Base-by-base conservation (phyloP, 176 grass and related monocot genomes). In the Carex myosuroides region DNA sequence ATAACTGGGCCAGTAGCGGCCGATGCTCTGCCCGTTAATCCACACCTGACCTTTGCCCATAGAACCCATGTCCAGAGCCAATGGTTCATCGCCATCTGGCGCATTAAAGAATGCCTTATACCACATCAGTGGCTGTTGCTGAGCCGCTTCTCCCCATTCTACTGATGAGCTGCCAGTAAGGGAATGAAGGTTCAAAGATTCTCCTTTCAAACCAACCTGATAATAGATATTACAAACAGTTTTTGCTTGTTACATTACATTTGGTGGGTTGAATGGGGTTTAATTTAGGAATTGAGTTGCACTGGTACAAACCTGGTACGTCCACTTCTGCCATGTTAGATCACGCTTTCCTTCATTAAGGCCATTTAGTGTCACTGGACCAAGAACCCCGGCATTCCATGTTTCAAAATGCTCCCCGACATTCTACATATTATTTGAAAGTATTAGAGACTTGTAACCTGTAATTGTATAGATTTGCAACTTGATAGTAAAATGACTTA, bases 11-110 rank as follows among this genome's bases (percentile, higher is more conserved):
- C 93, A 99, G 79, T 95, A 99, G 17, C 96, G 88, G 24, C 96
- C 96, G 57, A 95, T 90, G 67, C 96, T 88, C 85, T 99, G 88
- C 82, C 96, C 93, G 48, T 99, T 99, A 72, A 99, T 88, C 96
- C 96, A 99, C 35, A 95, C 90, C 85, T 99, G 96, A 32, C 96
- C 93, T 84, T 99, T 99, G 18, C 96, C 96, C 96, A 99, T 99
- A 71, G 86, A 90, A 86, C 82, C 86, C 96, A 95, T 92, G 83
- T 99, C 96, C 82, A 99, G 85, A 90, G 96, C 96, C 83, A 99
- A 92, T 79, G 96, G 96, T 55, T 95, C 93, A 64, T 93, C 81
- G 17, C 96, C 96, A 84, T 92, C 93, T 20, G 93, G 96, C 10
- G 87, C 91, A 74, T 99, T 99, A 66, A 99, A 99, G 85, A 95